phyloP scores from a whole-genome alignment of 768 basidiomycete genomes.

The Phlebiopsis gigantea region DNA sequence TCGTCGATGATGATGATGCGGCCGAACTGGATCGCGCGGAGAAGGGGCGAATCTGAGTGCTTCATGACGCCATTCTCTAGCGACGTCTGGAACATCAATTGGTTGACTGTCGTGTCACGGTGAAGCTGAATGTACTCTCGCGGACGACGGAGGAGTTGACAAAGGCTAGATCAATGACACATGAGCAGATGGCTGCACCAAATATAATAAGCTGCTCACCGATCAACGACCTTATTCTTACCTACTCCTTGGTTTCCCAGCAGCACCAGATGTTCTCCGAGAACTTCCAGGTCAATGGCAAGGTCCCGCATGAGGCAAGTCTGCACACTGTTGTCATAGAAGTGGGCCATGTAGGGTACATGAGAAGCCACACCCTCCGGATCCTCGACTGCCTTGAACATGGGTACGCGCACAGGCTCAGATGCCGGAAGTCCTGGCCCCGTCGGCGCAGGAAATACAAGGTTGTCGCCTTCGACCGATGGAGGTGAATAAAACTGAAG shows the following conservation, averaged over 20 bases:
- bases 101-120: slow-evolving; percentile 65
- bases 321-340: slow-evolving; percentile 66
- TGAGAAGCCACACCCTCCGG: slow-evolving; percentile 49
- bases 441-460: slow-evolving; percentile 44
- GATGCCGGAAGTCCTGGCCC: slow-evolving; percentile 25
- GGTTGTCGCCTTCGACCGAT: slow-evolving; percentile 28
- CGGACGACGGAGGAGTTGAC: slow-evolving; percentile 51
- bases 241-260: slow-evolving; percentile 72
- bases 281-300: slow-evolving; percentile 54
- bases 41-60: slow-evolving; percentile 61
- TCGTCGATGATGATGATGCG: slow-evolving; percentile 69
- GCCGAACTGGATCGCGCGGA: slow-evolving; percentile 55
- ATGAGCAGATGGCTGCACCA: background rate
- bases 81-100: slow-evolving; percentile 64
- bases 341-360: slow-evolving; percentile 65
- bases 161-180: background rate
- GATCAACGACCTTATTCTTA: slow-evolving; percentile 66
- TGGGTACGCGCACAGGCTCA: slow-evolving; percentile 35
- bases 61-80: slow-evolving; percentile 52
- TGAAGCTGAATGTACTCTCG: slow-evolving; percentile 69
- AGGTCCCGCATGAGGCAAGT: slow-evolving; percentile 63
- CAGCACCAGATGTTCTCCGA: slow-evolving; percentile 60
- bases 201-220: slow-evolving; percentile 43
- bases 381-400: slow-evolving; percentile 46
- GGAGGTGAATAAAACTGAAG: slow-evolving; percentile 47